These are phyloP conservation scores for Porogramme epimiltina DNA, from an alignment of 1,284 basidiomycete genomes.

Conservation along the genomic window DNA sequence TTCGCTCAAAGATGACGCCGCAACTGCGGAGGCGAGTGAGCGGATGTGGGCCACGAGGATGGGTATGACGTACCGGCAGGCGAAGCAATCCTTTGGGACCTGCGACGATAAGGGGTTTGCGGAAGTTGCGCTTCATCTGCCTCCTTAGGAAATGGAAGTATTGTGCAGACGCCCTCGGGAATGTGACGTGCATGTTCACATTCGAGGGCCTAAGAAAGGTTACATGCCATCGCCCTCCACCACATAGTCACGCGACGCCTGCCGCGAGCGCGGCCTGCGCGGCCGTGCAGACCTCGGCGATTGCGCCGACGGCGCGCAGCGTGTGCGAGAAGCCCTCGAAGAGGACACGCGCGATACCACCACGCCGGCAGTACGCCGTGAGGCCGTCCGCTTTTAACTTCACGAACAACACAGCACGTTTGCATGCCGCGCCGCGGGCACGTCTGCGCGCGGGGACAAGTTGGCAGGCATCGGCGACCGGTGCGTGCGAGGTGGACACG, in stretches of 20 bases:
- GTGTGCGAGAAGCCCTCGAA: constrained; percentile 54
- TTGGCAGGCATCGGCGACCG: background rate
- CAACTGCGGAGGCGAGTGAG: constrained; percentile 38
- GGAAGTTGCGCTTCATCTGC: constrained; percentile 82
- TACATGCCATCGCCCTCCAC: constrained; percentile 62
- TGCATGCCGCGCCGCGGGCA: too few species aligned
- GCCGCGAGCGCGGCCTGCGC: constrained; percentile 74
- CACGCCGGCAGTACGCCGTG: too few species aligned
- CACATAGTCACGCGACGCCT: constrained; percentile 83
- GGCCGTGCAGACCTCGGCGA: constrained; percentile 73
- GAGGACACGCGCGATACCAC: constrained; percentile 80
- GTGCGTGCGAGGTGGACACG: background rate
- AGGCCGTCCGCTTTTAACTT: too few species aligned
- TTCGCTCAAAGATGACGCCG: constrained; percentile 69
- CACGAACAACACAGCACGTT: too few species aligned
- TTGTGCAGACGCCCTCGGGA: constrained; percentile 86
- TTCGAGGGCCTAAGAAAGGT: constrained; percentile 43
- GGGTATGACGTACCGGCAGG: constrained; percentile 73
- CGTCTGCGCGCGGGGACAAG: background rate
- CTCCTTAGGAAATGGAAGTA: constrained; percentile 88
- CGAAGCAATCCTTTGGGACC: constrained; percentile 84
- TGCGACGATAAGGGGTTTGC: constrained; percentile 83
- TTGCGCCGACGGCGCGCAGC: constrained; percentile 61
- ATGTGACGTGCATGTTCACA: constrained; percentile 81
- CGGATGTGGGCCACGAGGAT: background rate